These are phyloP conservation scores for Lachancea quebecensis DNA, from an alignment of 805 yeast genomes.

Conservation along the genomic window DNA sequence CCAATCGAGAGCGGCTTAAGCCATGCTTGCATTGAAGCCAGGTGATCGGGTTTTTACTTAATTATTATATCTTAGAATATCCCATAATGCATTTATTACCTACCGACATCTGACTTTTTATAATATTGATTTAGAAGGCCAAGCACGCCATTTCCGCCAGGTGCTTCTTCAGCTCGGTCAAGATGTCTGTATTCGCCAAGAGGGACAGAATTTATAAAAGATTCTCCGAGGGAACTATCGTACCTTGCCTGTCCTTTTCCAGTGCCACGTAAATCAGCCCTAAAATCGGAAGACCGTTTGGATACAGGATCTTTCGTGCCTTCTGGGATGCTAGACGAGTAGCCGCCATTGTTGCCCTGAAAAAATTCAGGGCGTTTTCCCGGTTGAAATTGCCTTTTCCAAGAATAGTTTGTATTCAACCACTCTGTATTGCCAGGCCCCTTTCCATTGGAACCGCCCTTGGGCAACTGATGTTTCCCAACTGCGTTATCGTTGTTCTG, in stretches of 20 bases:
- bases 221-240: constrained; percentile 35
- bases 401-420: constrained; percentile 22
- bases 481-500: constrained; percentile 40
- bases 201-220: constrained; percentile 36
- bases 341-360: background rate
- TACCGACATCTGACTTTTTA: constrained; percentile 35
- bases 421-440: constrained; percentile 1
- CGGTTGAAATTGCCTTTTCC: constrained; percentile 31
- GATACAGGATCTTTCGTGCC: background rate
- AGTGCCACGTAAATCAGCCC: background rate
- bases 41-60: background rate
- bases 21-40: background rate
- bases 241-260: background rate
- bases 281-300: background rate
- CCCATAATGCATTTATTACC: constrained; percentile 7
- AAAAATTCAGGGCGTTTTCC: constrained; percentile 19
- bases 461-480: constrained; percentile 29
- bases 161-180: constrained; percentile 7
- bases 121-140: constrained; percentile 80
- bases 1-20: background rate
- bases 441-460: constrained; percentile 7
- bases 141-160: constrained; percentile 45
- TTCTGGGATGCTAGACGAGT: background rate
- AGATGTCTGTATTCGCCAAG: constrained; percentile 7
- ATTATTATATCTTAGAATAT: background rate